Evolutionary conservation across 768 basidiomycete species (phyloP), one percentile per base, ranked within the genome.

Genomic region (Scleroderma citrinum): DNA sequence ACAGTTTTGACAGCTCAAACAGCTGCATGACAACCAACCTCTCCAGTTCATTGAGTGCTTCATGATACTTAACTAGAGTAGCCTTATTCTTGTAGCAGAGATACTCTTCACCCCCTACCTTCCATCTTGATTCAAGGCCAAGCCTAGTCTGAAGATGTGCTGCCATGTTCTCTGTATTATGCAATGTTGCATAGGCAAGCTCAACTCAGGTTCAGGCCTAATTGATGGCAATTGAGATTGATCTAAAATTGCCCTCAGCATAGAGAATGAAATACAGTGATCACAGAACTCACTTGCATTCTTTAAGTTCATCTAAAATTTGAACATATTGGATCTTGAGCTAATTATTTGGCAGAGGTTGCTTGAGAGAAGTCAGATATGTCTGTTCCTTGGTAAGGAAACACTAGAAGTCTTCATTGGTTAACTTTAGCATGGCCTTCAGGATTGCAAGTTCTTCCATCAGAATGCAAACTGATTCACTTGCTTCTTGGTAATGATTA

Each of bases 401-500:
- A 29, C 26, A 29, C 5, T 4, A 8, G 8, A 29, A 29, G 26
- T 29, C 26, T 5, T 29, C 26, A 29, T 29, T 8, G 8, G 8
- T 8, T 5, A 29, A 8, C 4, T 29, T 29, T 20, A 37, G n/a
- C 10, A n/a, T 4, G 7, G 6, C n/a, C 20, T 37, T 37, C 14
- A 37, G 36, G 20, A 37, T 16, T 8, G n/a, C n/a, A 17, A 37
- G 36, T 20, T 37, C 16, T 5, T n/a, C 17, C 10, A n/a, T 37
- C 2, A 37, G 36, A n/a, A 8, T 17, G n/a, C 5, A 4, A 5
- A 37, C 7, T 17, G n/a, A 16, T n/a, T 17, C 13, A 4, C 5
- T 36, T 17, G 35, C 35, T 24, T 49, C 48, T 10, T 29, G 31
- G n/a, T 49, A 49, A 29, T 49, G 48, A 29, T 49, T 46, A 10